Percentiles rank a stretch among this genome's conserved stretches.
Evolutionary conservation across 2,329 filamentous ascomycete species (phyloP).

Genomic region (Harringtonia aguacate): DNA sequence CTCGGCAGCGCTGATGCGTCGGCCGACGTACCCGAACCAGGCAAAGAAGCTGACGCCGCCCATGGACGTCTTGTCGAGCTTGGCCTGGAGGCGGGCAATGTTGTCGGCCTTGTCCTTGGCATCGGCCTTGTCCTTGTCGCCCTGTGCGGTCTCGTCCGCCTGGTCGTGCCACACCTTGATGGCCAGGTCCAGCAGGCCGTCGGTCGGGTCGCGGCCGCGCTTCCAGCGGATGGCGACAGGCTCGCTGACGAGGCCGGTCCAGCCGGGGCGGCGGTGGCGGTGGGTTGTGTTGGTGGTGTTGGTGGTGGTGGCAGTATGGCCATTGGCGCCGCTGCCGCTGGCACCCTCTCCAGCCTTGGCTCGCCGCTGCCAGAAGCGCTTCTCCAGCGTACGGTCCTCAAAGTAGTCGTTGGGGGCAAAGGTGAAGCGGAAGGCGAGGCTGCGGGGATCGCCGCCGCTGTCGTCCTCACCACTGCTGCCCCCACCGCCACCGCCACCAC

Average conservation of each 20-base stretch:
- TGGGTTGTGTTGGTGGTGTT: neutral
- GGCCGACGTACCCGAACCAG: constrained; percentile 73
- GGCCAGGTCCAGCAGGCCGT: constrained; percentile 66
- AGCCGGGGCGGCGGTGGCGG: constrained; percentile 50
- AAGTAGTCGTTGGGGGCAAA: constrained; percentile 79
- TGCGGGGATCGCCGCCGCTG: constrained; percentile 65
- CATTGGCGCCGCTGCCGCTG: too few relatives aligned
- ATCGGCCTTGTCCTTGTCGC: neutral
- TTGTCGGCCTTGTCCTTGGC: constrained; percentile 16
- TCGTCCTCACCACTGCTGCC: too few relatives aligned
- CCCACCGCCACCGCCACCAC: too few relatives aligned
- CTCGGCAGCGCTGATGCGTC: constrained; percentile 63
- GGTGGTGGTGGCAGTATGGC: neutral
- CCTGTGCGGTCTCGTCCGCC: constrained; percentile 7
- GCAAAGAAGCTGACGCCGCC: constrained; percentile 73
- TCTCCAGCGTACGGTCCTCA: constrained; percentile 65
- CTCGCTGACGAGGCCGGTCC: constrained; percentile 73
- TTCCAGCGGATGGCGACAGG: constrained; percentile 86
- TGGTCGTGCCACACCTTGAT: constrained; percentile 58
- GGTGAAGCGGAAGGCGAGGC: constrained; percentile 64
- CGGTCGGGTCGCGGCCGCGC: constrained; percentile 72
- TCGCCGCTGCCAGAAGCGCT: constrained; percentile 78
- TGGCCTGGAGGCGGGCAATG: constrained; percentile 24
- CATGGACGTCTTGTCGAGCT: constrained; percentile 50
- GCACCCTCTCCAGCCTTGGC: too few relatives aligned